phyloP scores from a whole-genome alignment of 2,329 filamentous ascomycete species.

The Lachnellula arida region DNA sequence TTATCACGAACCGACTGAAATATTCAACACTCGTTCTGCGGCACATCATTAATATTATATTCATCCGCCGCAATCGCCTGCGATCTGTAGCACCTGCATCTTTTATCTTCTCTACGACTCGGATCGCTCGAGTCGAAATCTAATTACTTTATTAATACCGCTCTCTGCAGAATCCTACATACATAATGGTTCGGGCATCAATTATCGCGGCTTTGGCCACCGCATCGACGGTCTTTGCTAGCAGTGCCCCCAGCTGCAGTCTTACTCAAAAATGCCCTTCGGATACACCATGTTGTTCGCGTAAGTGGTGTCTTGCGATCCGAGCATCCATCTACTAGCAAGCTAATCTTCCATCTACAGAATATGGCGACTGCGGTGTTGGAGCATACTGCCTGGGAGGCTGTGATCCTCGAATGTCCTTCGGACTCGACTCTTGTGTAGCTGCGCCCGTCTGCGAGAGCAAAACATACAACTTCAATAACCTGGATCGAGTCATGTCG shows the following conservation, averaged over 20 bases:
- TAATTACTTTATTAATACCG: constrained; percentile 1
- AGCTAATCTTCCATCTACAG: constrained; percentile 40
- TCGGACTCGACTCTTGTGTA: constrained; percentile 76
- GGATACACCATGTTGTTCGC: constrained; percentile 71
- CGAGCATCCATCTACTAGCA: constrained; percentile 6
- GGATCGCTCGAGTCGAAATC: constrained; percentile 8
- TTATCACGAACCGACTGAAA: neutral
- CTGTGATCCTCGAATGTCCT: constrained; percentile 84
- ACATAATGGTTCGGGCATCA: constrained; percentile 30
- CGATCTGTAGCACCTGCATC: constrained; percentile 2
- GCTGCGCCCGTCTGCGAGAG: constrained; percentile 78
- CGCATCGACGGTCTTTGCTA: constrained; percentile 21
- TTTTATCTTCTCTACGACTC: neutral
- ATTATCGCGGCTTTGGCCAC: constrained; percentile 23
- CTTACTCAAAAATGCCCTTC: constrained; percentile 61
- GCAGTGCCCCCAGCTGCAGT: constrained; percentile 37
- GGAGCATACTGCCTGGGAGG: constrained; percentile 95
- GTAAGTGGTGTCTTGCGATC: constrained; percentile 45
- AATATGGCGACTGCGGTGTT: constrained; percentile 88
- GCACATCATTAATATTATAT: neutral
- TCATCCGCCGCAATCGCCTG: neutral
- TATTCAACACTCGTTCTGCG: neutral
- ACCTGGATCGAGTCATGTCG: constrained; percentile 62
- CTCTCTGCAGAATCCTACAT: constrained; percentile 2
- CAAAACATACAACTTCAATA: constrained; percentile 68